phyloP scores from a whole-genome alignment of 805 yeast species.

The Candida sithepensis region DNA sequence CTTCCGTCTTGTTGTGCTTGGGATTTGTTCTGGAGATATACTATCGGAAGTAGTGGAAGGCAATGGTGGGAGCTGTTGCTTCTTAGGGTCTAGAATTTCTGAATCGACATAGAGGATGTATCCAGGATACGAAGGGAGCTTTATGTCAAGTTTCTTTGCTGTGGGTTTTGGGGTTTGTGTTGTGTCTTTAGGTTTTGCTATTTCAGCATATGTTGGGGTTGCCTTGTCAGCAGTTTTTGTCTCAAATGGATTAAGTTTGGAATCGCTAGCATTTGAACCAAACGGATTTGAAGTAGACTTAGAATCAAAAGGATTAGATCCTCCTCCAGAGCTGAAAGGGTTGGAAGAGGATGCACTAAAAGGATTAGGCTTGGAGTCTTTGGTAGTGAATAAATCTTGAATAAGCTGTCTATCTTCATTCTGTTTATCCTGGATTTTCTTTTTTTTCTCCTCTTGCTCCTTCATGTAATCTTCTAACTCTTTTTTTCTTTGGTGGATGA shows the following conservation, averaged over 20 bases:
- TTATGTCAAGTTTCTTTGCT: constrained; percentile 7
- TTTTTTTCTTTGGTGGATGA: constrained; percentile 37
- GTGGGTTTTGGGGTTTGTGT: constrained; percentile 14
- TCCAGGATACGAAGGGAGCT: constrained; percentile 58
- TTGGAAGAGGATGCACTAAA: constrained; percentile 25
- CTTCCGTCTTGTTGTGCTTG: constrained; percentile 3
- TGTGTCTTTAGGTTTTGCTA: constrained; percentile 19
- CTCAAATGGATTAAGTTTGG: constrained; percentile 4
- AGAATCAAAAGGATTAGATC: constrained; percentile 23
- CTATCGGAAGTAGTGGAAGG: constrained; percentile 36
- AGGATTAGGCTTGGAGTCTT: constrained; percentile 21
- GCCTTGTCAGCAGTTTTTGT: constrained; percentile 1
- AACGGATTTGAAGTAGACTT: constrained; percentile 17
- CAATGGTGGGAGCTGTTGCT: constrained; percentile 37
- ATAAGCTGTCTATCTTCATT: constrained; percentile 35
- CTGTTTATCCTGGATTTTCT: constrained; percentile 40
- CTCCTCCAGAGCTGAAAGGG: constrained; percentile 23
- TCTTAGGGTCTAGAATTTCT: constrained; percentile 56
- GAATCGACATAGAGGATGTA: constrained; percentile 67
- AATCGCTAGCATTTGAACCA: constrained; percentile 16
- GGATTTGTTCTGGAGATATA: constrained; percentile 1
- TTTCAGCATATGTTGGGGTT: constrained; percentile 20
- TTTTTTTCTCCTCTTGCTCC: constrained; percentile 40
- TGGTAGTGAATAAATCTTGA: constrained; percentile 26
- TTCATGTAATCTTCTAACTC: constrained; percentile 39